A percentile compares a stretch with the other conserved stretches of the same genome.
These are phyloP conservation scores for Pseudogymnoascus sp. DNA, from an alignment of 2,329 filamentous ascomycete species.

Conservation along the genomic window DNA sequence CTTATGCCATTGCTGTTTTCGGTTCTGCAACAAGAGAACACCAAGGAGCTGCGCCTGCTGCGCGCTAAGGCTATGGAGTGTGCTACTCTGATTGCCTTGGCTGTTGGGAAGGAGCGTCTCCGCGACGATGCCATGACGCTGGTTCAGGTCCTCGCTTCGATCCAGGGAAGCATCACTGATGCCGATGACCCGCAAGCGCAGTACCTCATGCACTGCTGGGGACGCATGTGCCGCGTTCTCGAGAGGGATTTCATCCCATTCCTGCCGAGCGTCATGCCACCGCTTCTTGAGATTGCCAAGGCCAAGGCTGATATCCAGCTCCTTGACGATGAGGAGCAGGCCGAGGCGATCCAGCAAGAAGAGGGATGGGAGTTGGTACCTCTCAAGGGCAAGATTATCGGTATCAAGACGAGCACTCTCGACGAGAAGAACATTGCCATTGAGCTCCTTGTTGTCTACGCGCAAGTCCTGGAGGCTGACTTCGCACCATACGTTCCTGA, in stretches of 20 bases:
- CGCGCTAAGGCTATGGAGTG: slow-evolving; percentile 99
- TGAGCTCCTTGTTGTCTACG: slow-evolving; percentile 93
- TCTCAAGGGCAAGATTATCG: slow-evolving; percentile 94
- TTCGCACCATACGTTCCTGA: slow-evolving; percentile 89
- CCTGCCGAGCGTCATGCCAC: slow-evolving; percentile 87
- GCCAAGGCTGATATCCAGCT: slow-evolving; percentile 97
- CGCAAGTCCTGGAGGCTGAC: slow-evolving; percentile 83
- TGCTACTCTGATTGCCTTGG: slow-evolving; percentile 88
- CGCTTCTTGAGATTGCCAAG: slow-evolving; percentile 79
- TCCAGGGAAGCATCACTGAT: slow-evolving; percentile 81
- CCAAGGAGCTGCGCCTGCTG: slow-evolving; percentile 85
- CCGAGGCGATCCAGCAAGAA: slow-evolving; percentile 85
- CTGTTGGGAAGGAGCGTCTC: slow-evolving; percentile 88
- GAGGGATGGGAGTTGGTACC: slow-evolving; percentile 97
- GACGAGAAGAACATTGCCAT: slow-evolving; percentile 99
- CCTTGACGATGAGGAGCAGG: slow-evolving; percentile 88
- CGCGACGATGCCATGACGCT: slow-evolving; percentile 79
- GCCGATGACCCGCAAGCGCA: slow-evolving; percentile 92
- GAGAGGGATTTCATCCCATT: slow-evolving; percentile 87
- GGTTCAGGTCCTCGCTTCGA: slow-evolving; percentile 78
- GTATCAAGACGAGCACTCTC: slow-evolving; percentile 91
- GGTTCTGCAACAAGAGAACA: slow-evolving; percentile 80
- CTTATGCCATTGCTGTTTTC: slow-evolving; percentile 92
- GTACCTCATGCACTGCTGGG: slow-evolving; percentile 98
- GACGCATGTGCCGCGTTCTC: slow-evolving; percentile 93